Evolutionary conservation across 129 eudicot genomes (phyloP).

Genomic region (Gnaphalium uliginosum): DNA sequence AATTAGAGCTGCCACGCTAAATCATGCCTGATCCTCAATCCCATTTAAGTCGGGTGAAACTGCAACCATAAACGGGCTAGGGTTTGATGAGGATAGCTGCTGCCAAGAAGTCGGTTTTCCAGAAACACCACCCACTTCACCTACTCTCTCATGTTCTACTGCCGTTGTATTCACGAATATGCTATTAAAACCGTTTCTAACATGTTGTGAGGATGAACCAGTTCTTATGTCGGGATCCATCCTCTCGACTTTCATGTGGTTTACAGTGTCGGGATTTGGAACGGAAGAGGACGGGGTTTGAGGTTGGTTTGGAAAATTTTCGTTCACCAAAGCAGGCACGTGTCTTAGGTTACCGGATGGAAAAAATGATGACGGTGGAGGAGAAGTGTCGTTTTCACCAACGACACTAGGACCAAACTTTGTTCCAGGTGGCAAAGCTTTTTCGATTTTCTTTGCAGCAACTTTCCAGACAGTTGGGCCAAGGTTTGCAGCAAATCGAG

Average conservation of each 20-base stretch:
- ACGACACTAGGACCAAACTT: constrained; percentile 84
- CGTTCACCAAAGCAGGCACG: constrained; percentile 23
- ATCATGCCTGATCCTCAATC: constrained; percentile 46
- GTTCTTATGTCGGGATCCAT: constrained; percentile 42
- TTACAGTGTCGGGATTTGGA: constrained; percentile 21
- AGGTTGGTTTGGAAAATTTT: constrained; percentile 33
- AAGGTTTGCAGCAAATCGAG: constrained; percentile 84
- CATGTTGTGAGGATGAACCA: constrained; percentile 23
- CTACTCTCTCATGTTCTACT: constrained; percentile 32
- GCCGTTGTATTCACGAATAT: constrained; percentile 44
- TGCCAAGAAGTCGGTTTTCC: constrained; percentile 39
- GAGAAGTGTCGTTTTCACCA: constrained; percentile 54
- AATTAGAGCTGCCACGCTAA: constrained; percentile 57
- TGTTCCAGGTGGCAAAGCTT: constrained; percentile 61
- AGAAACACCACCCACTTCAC: constrained; percentile 30
- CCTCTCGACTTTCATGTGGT: constrained; percentile 32
- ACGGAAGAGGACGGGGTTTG: constrained; percentile 41
- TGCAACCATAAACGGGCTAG: constrained; percentile 35
- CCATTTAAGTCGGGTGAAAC: constrained; percentile 15
- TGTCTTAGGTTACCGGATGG: constrained; percentile 38
- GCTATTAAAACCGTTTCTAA: constrained; percentile 59
- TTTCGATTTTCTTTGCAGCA: constrained; percentile 71
- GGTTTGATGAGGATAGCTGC: constrained; percentile 37
- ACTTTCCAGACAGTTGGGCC: constrained; percentile 91
- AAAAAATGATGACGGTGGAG: constrained; percentile 36